A percentile compares a stretch with the other conserved stretches of the same genome.
phyloP scores from a whole-genome alignment of 1,139 yeast species.

The Blastobotrys persicus region DNA sequence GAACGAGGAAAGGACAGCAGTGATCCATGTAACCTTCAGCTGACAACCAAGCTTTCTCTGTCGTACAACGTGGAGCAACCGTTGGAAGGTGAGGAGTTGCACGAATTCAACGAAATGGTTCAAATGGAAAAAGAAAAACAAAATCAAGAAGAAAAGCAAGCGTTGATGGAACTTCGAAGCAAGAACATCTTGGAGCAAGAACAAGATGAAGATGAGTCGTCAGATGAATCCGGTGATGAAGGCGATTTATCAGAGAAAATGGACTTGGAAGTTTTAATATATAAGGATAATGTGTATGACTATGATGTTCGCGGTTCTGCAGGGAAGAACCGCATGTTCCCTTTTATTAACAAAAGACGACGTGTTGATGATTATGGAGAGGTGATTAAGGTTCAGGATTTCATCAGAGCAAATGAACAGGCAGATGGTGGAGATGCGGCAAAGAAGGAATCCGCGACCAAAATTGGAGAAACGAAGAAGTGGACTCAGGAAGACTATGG shows the following conservation, averaged over 20 bases:
- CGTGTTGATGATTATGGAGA: conserved; percentile 86
- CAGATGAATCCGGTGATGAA: conserved; percentile 37
- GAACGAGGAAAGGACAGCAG: conserved; percentile 14
- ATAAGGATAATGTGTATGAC: conserved; percentile 50
- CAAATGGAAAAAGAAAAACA: conserved; percentile 49
- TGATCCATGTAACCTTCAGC: conserved; percentile 15
- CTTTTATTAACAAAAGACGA: conserved; percentile 55
- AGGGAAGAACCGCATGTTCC: conserved; percentile 76
- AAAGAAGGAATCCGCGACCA: conserved; percentile 24
- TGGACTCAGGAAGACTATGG: conserved; percentile 36
- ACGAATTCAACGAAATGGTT: conserved; percentile 31
- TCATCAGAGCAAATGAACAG: conserved; percentile 38
- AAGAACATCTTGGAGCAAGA: conserved; percentile 52
- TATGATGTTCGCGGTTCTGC: conserved; percentile 59
- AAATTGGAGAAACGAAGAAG: conserved; percentile 40
- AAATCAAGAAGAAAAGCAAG: conserved; percentile 50
- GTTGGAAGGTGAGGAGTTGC: conserved; percentile 39
- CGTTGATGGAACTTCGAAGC: conserved; percentile 56
- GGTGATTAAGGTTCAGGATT: conserved; percentile 61
- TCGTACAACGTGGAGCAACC: conserved; percentile 29
- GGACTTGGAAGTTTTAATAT: conserved; percentile 35
- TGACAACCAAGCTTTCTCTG: conserved; percentile 27
- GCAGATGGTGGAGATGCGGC: background rate
- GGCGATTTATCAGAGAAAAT: conserved; percentile 28
- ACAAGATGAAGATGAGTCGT: conserved; percentile 38